These are phyloP conservation scores for Staphylotrichum longicolle DNA, from an alignment of 495 filamentous ascomycete species.

Conservation along the genomic window DNA sequence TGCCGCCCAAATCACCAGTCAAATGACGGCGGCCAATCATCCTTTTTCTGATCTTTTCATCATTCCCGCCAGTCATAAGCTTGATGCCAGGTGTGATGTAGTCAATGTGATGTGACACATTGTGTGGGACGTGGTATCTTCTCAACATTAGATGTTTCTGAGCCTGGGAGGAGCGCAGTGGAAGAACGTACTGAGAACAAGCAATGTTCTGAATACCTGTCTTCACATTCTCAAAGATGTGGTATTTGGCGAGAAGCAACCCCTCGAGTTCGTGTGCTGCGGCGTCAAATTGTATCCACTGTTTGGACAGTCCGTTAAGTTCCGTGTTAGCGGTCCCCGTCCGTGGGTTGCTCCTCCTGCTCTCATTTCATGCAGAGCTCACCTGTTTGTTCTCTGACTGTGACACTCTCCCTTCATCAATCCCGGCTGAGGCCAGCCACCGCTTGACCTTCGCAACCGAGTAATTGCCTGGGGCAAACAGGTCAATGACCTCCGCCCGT, in stretches of 20 bases:
- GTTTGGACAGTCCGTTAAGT: neutral
- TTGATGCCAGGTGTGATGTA: slow-evolving; percentile 58
- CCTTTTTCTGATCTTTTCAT: slow-evolving; percentile 20
- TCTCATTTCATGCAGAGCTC: slow-evolving; percentile 14
- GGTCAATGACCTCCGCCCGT: slow-evolving; percentile 47
- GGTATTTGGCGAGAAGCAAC: slow-evolving; percentile 55
- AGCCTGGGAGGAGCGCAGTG: neutral
- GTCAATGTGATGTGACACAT: slow-evolving; percentile 55
- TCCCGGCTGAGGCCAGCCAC: slow-evolving; percentile 53
- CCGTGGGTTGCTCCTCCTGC: too few relatives aligned
- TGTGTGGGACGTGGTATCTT: slow-evolving; percentile 53
- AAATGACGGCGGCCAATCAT: slow-evolving; percentile 3
- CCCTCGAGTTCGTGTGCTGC: slow-evolving; percentile 51
- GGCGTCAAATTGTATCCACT: slow-evolving; percentile 56
- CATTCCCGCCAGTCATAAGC: slow-evolving; percentile 26
- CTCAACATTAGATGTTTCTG: too few relatives aligned
- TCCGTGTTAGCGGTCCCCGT: slow-evolving; percentile 6
- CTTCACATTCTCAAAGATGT: slow-evolving; percentile 49
- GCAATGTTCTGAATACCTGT: slow-evolving; percentile 32
- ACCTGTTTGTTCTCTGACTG: slow-evolving; percentile 34
- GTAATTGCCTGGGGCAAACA: slow-evolving; percentile 49
- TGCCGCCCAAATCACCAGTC: neutral
- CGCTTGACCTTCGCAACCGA: slow-evolving; percentile 44
- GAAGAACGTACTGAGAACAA: slow-evolving; percentile 25
- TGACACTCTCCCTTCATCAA: slow-evolving; percentile 35